Conservation (phyloP, 257 asterid species). For the Salvia hispanica region DNA sequence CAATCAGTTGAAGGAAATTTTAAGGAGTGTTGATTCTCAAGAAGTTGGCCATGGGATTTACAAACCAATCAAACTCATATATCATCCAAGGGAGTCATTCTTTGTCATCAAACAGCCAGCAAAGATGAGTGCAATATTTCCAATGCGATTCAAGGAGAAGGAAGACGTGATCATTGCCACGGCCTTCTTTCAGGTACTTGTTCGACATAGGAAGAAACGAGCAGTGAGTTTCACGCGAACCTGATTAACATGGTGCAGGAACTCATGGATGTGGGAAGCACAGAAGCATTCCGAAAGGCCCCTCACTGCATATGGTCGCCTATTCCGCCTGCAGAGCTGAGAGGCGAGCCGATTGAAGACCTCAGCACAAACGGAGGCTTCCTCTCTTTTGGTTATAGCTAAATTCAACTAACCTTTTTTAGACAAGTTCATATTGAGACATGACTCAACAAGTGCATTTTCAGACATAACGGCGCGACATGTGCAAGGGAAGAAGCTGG, state of each 20-base stretch:
- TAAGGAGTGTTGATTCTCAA: conserved; percentile 55
- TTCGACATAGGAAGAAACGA: neutral
- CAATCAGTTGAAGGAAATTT: conserved; percentile 78
- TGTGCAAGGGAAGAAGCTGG: conserved; percentile 74
- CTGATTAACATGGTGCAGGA: conserved; percentile 47
- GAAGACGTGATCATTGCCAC: conserved; percentile 78
- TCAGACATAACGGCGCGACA: conserved; percentile 74
- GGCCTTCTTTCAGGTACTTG: conserved; percentile 73
- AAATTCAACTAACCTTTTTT: neutral
- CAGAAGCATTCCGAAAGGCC: conserved; percentile 58
- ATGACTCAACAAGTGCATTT: neutral
- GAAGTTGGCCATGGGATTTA: conserved; percentile 50
- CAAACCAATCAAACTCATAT: conserved; percentile 68
- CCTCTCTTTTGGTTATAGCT: conserved; percentile 68
- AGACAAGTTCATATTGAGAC: neutral
- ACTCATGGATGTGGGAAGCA: conserved; percentile 68
- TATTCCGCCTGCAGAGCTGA: conserved; percentile 81
- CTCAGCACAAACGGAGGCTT: conserved; percentile 89
- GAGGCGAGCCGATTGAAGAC: conserved; percentile 86
- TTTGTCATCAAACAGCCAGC: conserved; percentile 72
- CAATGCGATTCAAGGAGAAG: conserved; percentile 85
- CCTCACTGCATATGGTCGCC: conserved; percentile 91
- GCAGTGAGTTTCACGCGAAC: neutral
- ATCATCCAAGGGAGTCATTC: conserved; percentile 81
- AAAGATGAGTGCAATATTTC: conserved; percentile 72